Evolutionary conservation across 805 yeast species (phyloP), one percentile per base, ranked within the genome.

Genomic region (Candida fluviatilis): DNA sequence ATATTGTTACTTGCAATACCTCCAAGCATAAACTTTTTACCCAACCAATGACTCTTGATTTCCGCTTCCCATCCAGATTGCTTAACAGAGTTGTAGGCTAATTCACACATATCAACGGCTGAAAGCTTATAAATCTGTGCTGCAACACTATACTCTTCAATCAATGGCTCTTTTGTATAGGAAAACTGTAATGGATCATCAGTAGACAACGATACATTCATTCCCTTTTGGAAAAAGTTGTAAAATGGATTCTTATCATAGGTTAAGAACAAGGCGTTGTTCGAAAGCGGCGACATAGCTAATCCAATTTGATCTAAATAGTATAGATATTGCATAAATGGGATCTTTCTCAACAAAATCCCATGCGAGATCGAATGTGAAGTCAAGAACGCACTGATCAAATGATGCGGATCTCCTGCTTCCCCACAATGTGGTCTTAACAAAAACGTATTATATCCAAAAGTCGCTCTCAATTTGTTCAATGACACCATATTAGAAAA

Each of bases 381-480:
- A 1, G 93, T 78, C 52, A 93, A 64, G 53, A 84, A 93, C 1
- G 99, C 90, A 36, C 90, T 76, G 32, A 90, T 86, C 55, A 95
- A 71, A 67, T 93, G 99, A 55, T 93, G 98, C 1, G 98, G 97
- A 56, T 93, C 99, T 43, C 99, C 99, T n/a, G 99, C 99, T 63
- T 93, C 99, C 46, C 99, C 99, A 50, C 96, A 87, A 61, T 93
- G 99, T 3, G 99, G 99, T 53, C 99, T 77, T 51, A 93, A 68
- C n/a, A 88, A 95, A 62, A 93, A 82, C 0, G 97, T 90, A 58
- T 85, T 90, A 62, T 78, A 84, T 0, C 85, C 84, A 41, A 90
- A 74, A 41, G 68, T 72, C 24, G 71, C 65, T 63, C 99, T 78
- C 79, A 91, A 84, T 46, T 82, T 80, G 56, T 93, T 93, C 59